phyloP scores from a whole-genome alignment of 2,329 filamentous ascomycete species.

The Beauveria brongniartii region DNA sequence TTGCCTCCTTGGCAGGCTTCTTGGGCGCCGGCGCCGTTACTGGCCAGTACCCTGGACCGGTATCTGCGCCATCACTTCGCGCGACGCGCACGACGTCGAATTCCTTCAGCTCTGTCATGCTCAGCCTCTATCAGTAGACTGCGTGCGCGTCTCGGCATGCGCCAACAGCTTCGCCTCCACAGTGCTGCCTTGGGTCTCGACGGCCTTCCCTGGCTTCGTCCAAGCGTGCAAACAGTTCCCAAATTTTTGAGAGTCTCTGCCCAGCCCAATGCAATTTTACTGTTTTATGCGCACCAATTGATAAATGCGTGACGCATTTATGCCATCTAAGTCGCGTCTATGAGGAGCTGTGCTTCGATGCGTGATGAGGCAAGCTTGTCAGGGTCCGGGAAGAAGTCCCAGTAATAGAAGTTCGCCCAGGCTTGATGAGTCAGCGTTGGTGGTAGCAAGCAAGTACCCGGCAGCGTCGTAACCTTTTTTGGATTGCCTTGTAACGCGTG shows the following conservation, averaged over 20 bases:
- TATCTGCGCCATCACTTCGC: conserved; percentile 38
- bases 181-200: neutral
- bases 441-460: neutral
- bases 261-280: neutral
- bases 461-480: neutral
- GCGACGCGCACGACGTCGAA: conserved; percentile 34
- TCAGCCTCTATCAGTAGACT: neutral
- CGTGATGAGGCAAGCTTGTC: neutral
- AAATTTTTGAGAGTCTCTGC: neutral
- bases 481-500: neutral
- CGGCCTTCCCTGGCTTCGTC: neutral
- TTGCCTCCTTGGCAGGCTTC: conserved; percentile 28
- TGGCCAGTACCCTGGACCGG: conserved; percentile 38
- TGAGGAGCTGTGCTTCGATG: conserved; percentile 1
- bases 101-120: conserved; percentile 29
- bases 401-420: neutral
- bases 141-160: neutral
- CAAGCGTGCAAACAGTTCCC: neutral
- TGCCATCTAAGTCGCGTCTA: neutral
- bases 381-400: neutral
- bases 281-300: neutral
- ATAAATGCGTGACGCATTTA: neutral
- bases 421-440: conserved; percentile 13
- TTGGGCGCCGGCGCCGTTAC: conserved; percentile 24
- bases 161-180: neutral